These are phyloP conservation scores for Rehmannia glutinosa DNA, from an alignment of 257 asterid species.

Conservation along the genomic window DNA sequence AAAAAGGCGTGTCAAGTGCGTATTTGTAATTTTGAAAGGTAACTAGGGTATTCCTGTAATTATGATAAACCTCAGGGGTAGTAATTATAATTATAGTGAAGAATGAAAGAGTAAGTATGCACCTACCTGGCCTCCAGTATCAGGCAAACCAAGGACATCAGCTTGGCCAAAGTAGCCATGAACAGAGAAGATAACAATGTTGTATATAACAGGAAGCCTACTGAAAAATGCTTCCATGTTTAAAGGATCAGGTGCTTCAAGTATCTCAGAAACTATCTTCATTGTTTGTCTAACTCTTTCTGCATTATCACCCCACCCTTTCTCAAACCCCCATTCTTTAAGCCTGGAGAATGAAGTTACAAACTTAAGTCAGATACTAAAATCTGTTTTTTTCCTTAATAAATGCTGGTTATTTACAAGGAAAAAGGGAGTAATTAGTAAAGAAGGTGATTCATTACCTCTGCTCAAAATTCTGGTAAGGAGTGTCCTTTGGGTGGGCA, in stretches of 20 bases:
- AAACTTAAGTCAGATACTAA: background rate
- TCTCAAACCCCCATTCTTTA: conserved; percentile 72
- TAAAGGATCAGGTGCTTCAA: conserved; percentile 75
- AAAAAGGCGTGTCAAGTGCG: too few relatives aligned
- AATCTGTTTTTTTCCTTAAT: background rate
- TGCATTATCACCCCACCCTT: conserved; percentile 78
- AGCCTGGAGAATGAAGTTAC: conserved; percentile 36
- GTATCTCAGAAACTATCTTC: conserved; percentile 64
- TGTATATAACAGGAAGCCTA: conserved; percentile 58
- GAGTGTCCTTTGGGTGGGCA: conserved; percentile 52
- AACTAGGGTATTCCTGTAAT: too few relatives aligned
- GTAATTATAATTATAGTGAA: too few relatives aligned
- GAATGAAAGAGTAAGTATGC: background rate
- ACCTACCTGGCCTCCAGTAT: conserved; percentile 97
- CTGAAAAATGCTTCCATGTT: conserved; percentile 54
- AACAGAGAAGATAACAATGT: conserved; percentile 66
- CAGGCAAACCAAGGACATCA: conserved; percentile 82
- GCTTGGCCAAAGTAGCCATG: conserved; percentile 93
- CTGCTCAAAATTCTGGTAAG: conserved; percentile 51
- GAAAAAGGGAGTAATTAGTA: background rate
- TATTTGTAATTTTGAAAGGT: too few relatives aligned
- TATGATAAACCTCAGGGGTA: too few relatives aligned
- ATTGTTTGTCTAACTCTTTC: conserved; percentile 61
- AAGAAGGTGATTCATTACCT: conserved; percentile 35
- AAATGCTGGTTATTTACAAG: background rate